Conservation (phyloP, 257 asterid species). For the Vinca minor region DNA sequence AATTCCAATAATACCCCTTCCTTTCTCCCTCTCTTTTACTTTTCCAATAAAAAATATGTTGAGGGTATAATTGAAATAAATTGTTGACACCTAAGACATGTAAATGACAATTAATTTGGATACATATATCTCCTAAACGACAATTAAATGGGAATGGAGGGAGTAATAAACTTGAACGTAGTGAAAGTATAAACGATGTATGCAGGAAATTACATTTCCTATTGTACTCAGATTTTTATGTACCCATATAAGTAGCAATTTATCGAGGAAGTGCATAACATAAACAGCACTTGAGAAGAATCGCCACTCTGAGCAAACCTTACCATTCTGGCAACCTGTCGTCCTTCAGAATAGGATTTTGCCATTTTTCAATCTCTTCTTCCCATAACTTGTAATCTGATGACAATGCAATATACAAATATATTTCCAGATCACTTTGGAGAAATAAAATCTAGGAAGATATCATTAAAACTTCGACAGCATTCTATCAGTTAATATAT, state of each 20-base stretch:
- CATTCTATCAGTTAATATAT: background rate
- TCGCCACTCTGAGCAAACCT: constrained; percentile 12
- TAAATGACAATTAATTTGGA: no score
- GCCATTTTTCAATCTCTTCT: constrained; percentile 99
- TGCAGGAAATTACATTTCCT: background rate
- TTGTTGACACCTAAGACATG: no score
- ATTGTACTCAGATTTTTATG: background rate
- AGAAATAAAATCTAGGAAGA: background rate
- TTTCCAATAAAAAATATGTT: no score
- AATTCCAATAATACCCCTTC: no score
- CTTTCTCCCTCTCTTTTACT: no score
- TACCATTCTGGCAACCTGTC: constrained; percentile 89
- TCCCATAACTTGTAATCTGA: constrained; percentile 93
- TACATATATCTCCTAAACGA: no score
- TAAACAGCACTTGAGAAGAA: background rate
- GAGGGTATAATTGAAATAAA: no score
- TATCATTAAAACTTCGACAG: background rate
- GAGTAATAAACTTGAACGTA: no score
- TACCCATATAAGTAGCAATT: background rate
- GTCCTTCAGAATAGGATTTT: constrained; percentile 78
- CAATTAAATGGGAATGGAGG: no score
- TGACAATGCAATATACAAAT: constrained; percentile 10
- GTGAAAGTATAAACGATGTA: background rate
- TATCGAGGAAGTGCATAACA: background rate
- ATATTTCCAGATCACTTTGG: background rate